Conservation (phyloP, 768 basidiomycete species). For the Calvatia gigantea region DNA sequence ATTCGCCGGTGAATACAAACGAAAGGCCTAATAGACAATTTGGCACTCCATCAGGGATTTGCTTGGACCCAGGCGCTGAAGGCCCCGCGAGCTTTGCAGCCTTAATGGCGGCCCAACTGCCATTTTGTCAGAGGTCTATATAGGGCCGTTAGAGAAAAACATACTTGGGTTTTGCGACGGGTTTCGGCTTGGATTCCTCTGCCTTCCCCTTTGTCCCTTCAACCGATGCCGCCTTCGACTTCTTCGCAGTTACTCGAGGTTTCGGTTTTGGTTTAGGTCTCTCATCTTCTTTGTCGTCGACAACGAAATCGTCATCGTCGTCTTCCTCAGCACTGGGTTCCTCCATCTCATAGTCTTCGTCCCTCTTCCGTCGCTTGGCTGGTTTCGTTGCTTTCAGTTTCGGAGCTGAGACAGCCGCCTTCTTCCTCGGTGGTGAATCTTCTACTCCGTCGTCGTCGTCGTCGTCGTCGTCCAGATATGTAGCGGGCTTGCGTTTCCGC, state of each 20-base stretch:
- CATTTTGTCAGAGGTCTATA: not conserved
- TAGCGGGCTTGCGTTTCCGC: constrained; percentile 4
- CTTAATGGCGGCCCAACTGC: constrained; percentile 43
- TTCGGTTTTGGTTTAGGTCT: constrained; percentile 16
- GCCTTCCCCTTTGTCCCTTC: constrained; percentile 21
- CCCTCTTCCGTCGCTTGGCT: constrained; percentile 19
- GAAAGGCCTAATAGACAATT: constrained; percentile 82
- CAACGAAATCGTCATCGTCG: constrained; percentile 17
- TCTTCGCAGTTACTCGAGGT: constrained; percentile 7
- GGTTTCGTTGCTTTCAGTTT: constrained; percentile 20
- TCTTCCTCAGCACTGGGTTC: constrained; percentile 12
- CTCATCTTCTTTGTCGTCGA: constrained; percentile 20
- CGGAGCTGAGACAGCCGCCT: constrained; percentile 24
- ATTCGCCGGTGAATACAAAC: constrained; percentile 95
- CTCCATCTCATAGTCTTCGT: constrained; percentile 26
- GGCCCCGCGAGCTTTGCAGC: constrained; percentile 65
- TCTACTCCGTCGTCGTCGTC: no score
- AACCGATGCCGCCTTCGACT: not conserved
- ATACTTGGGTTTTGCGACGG: constrained; percentile 15
- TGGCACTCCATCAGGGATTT: constrained; percentile 66
- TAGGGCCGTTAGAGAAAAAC: not conserved
- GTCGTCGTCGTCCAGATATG: constrained; percentile 15
- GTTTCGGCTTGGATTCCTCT: constrained; percentile 21
- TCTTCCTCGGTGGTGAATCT: constrained; percentile 38
- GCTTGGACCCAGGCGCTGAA: constrained; percentile 62